Percentiles rank a stretch among this genome's conserved stretches.
Conservation (phyloP, 345 rosid genomes). For the Populus alba region DNA sequence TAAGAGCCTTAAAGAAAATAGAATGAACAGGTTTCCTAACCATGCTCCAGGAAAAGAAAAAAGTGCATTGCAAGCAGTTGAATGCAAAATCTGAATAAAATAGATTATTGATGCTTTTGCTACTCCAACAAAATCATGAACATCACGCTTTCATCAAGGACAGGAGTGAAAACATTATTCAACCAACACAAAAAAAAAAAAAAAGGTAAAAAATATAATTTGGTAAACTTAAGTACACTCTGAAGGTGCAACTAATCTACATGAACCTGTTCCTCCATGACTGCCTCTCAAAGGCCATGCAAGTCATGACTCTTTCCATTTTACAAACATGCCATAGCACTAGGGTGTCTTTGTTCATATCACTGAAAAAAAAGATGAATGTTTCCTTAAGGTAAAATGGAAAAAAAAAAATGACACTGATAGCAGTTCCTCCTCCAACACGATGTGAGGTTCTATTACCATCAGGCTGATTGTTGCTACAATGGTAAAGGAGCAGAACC, state of each 20-base stretch:
- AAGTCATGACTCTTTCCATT: not conserved
- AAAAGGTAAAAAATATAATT: not conserved
- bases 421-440: not conserved
- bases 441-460: not conserved
- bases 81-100: not conserved
- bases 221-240: not conserved
- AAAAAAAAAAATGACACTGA: not conserved
- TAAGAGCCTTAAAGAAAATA: not conserved
- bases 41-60: not conserved
- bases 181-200: not conserved
- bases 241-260: not conserved
- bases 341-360: not conserved
- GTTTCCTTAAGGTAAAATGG: not conserved
- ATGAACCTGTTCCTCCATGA: not conserved
- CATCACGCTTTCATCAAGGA: not conserved
- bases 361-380: not conserved
- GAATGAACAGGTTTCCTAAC: not conserved
- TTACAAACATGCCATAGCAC: not conserved
- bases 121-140: not conserved
- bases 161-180: not conserved
- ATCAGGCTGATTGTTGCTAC: not conserved
- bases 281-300: not conserved
- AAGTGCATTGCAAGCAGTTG: not conserved
- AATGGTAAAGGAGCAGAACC: not conserved
- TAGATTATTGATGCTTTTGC: not conserved